Evolutionary conservation across 2,329 filamentous ascomycete species (phyloP).

Genomic region (Blastomyces gilchristii): DNA sequence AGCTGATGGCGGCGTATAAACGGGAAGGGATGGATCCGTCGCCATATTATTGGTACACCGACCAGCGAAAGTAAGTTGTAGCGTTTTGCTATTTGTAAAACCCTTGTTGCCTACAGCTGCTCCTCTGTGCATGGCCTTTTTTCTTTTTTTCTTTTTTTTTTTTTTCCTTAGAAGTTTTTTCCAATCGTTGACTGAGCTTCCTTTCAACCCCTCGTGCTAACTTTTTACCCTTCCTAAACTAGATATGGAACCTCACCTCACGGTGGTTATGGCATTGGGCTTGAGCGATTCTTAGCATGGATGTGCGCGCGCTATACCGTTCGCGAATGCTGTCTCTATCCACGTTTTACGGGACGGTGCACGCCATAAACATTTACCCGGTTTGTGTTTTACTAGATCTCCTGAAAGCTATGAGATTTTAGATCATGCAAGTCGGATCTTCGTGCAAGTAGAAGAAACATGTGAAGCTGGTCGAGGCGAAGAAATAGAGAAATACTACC

Average conservation of each 20-base stretch:
- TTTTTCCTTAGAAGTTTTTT: not conserved
- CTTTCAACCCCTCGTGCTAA: not conserved
- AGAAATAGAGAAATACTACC: not conserved
- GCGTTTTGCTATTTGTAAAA: conserved; percentile 7
- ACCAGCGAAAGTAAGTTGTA: conserved; percentile 74
- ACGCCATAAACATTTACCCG: conserved; percentile 24
- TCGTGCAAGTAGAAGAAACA: not conserved
- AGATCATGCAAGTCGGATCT: not conserved
- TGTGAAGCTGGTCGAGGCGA: too few species aligned
- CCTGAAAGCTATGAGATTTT: not conserved
- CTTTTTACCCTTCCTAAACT: conserved; percentile 7
- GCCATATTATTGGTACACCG: conserved; percentile 97
- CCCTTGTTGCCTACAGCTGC: not conserved
- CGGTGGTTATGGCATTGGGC: conserved; percentile 83
- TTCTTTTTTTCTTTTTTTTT: not conserved
- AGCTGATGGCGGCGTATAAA: conserved; percentile 79
- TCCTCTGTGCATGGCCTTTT: conserved; percentile 10
- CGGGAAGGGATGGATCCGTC: conserved; percentile 73
- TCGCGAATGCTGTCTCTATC: conserved; percentile 46
- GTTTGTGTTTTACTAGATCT: not conserved
- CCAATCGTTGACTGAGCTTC: not conserved
- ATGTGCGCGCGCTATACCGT: conserved; percentile 57
- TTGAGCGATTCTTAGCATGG: conserved; percentile 70
- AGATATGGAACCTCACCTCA: conserved; percentile 88
- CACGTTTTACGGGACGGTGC: conserved; percentile 42